These are phyloP conservation scores for Collybia sordida DNA, from an alignment of 768 basidiomycete genomes.

Conservation along the genomic window DNA sequence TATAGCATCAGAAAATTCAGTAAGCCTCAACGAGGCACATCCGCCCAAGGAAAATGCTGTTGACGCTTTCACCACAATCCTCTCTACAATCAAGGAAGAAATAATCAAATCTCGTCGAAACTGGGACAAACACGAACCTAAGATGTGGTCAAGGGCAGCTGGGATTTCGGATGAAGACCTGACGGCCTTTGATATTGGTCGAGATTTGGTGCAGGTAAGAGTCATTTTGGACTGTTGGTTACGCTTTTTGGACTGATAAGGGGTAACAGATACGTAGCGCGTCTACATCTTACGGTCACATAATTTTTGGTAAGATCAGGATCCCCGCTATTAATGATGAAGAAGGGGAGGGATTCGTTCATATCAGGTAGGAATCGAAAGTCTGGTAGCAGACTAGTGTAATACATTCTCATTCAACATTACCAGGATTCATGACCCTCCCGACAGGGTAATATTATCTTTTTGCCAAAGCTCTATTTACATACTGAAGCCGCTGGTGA, in stretches of 20 bases:
- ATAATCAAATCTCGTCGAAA: constrained; percentile 64
- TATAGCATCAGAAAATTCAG: constrained; percentile 1
- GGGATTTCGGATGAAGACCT: constrained; percentile 53
- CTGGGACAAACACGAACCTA: constrained; percentile 74
- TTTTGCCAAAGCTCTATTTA: neutral
- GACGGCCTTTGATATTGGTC: constrained; percentile 46
- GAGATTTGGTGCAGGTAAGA: constrained; percentile 41
- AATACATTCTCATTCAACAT: constrained; percentile 2
- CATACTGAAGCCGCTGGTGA: constrained; percentile 6
- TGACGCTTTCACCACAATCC: constrained; percentile 60
- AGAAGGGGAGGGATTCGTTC: constrained; percentile 65
- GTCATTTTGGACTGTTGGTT: no score
- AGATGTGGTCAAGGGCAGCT: constrained; percentile 66
- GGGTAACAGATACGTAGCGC: constrained; percentile 47
- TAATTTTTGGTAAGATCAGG: constrained; percentile 76
- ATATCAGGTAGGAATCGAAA: constrained; percentile 54
- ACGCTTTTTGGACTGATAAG: no score
- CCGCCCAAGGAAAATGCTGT: constrained; percentile 58
- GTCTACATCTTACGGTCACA: constrained; percentile 60
- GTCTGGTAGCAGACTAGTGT: constrained; percentile 6
- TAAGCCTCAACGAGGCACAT: constrained; percentile 60
- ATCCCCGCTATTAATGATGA: constrained; percentile 65
- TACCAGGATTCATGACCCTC: constrained; percentile 72
- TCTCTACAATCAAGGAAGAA: constrained; percentile 59
- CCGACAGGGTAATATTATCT: constrained; percentile 52